phyloP scores from a whole-genome alignment of 2,329 filamentous ascomycete species.

The Colletotrichum sp. region DNA sequence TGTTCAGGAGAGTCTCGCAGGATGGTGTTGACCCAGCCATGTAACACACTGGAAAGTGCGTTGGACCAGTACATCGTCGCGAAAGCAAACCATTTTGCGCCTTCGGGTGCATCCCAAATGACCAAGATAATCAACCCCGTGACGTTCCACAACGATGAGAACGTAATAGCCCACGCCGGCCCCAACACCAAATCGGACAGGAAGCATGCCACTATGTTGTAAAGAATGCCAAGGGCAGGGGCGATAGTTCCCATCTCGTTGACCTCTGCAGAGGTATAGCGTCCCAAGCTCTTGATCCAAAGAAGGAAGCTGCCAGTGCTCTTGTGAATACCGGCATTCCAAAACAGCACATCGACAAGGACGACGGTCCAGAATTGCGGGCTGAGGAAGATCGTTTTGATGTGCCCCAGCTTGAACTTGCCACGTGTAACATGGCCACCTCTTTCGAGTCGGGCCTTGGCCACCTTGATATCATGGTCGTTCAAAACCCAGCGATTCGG shows the following conservation, averaged over 20 bases:
- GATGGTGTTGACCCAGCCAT: slow-evolving; percentile 20
- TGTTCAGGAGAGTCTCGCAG: slow-evolving; percentile 12
- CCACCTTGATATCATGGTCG: slow-evolving; percentile 28
- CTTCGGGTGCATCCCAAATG: slow-evolving; percentile 61
- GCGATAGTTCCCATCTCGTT: slow-evolving; percentile 44
- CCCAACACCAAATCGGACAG: slow-evolving; percentile 12
- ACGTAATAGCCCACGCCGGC: slow-evolving; percentile 36
- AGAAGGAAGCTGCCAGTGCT: slow-evolving; percentile 39
- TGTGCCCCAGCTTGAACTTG: slow-evolving; percentile 34
- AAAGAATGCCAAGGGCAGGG: slow-evolving; percentile 3
- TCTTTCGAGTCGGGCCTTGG: slow-evolving; percentile 34
- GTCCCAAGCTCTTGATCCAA: slow-evolving; percentile 45
- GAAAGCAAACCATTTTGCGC: slow-evolving; percentile 59
- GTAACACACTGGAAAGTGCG: slow-evolving; percentile 9
- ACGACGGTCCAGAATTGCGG: slow-evolving; percentile 43
- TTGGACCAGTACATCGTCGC: slow-evolving; percentile 32
- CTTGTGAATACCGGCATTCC: slow-evolving; percentile 50
- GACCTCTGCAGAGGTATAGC: slow-evolving; percentile 54
- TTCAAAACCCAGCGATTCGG: slow-evolving; percentile 33
- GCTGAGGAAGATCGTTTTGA: slow-evolving; percentile 40
- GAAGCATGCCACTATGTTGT: slow-evolving; percentile 14
- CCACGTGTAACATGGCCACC: slow-evolving; percentile 46
- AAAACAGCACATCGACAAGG: slow-evolving; percentile 45
- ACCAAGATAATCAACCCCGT: slow-evolving; percentile 43
- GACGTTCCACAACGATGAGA: slow-evolving; percentile 11